phyloP scores from a whole-genome alignment of 768 basidiomycete species.

The Termitomyces sp. region DNA sequence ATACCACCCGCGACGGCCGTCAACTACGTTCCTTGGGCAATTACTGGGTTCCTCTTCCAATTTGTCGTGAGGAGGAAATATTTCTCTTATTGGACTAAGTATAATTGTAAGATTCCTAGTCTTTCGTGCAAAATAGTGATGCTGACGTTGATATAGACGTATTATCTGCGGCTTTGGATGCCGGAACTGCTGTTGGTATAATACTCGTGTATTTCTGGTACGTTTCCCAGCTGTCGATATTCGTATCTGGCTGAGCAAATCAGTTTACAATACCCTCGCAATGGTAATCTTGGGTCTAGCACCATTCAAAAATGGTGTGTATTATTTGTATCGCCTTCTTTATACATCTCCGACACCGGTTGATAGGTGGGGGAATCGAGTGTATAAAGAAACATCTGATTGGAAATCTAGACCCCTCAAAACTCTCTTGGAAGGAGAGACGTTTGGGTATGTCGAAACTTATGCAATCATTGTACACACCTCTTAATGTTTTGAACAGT shows the following conservation, averaged over 20 bases:
- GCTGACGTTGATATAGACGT: conserved; percentile 42
- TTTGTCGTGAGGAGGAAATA: conserved; percentile 61
- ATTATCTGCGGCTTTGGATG: conserved; percentile 71
- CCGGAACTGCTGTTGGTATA: conserved; percentile 64
- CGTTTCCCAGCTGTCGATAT: conserved; percentile 17
- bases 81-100: conserved; percentile 76
- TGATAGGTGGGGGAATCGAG: conserved; percentile 21
- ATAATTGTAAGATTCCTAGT: conserved; percentile 54
- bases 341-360: neutral
- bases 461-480: neutral
- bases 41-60: conserved; percentile 76
- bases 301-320: conserved; percentile 35
- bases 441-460: conserved; percentile 28
- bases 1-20: conserved; percentile 85
- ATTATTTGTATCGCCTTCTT: neutral
- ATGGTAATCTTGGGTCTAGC: conserved; percentile 32
- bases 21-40: conserved; percentile 81
- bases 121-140: neutral
- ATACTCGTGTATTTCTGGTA: conserved; percentile 69
- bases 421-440: conserved; percentile 22
- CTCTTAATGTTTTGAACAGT: neutral
- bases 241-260: neutral
- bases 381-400: conserved; percentile 32
- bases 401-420: conserved; percentile 26
- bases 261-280: conserved; percentile 43